Percentiles rank a stretch among this genome's conserved stretches.
Conservation (phyloP, 306 rosid species). For the Vigna radiata region DNA sequence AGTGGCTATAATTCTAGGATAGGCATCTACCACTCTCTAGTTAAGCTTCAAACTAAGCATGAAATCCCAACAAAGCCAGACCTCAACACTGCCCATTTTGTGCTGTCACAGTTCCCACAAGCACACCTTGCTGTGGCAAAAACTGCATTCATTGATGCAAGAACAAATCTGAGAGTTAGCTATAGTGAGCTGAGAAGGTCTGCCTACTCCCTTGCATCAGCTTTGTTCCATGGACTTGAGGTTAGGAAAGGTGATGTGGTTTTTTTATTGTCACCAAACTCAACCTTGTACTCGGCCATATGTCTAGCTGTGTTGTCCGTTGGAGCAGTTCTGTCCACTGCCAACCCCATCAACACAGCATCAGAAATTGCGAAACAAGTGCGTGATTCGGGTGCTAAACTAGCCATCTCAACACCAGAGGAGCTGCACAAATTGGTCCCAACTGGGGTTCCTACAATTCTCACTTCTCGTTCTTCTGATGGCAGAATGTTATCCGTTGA, state of each 20-base stretch:
- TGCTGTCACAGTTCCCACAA: constrained; percentile 75
- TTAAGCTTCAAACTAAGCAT: constrained; percentile 44
- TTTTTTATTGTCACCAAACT: constrained; percentile 73
- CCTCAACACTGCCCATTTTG: constrained; percentile 65
- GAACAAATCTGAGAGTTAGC: constrained; percentile 52
- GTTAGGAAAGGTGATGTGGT: constrained; percentile 80
- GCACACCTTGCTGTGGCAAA: constrained; percentile 57
- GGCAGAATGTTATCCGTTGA: constrained; percentile 55
- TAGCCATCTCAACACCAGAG: constrained; percentile 75
- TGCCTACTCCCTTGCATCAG: constrained; percentile 66
- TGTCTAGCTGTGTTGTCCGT: constrained; percentile 76
- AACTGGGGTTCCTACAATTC: constrained; percentile 68
- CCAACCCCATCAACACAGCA: constrained; percentile 75
- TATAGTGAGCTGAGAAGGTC: constrained; percentile 68
- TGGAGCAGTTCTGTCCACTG: constrained; percentile 80
- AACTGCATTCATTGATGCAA: constrained; percentile 71
- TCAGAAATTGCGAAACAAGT: constrained; percentile 82
- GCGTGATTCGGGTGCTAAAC: constrained; percentile 67
- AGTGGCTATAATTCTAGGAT: constrained; percentile 65
- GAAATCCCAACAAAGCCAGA: constrained; percentile 58
- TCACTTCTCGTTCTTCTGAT: constrained; percentile 49
- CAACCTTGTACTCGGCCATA: constrained; percentile 65
- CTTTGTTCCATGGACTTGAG: constrained; percentile 69
- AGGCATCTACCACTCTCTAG: constrained; percentile 67
- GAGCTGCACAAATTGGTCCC: constrained; percentile 66